Base-by-base conservation (phyloP, 202 grass and related monocot genomes). In the Dendrocalamus latiflorus region DNA sequence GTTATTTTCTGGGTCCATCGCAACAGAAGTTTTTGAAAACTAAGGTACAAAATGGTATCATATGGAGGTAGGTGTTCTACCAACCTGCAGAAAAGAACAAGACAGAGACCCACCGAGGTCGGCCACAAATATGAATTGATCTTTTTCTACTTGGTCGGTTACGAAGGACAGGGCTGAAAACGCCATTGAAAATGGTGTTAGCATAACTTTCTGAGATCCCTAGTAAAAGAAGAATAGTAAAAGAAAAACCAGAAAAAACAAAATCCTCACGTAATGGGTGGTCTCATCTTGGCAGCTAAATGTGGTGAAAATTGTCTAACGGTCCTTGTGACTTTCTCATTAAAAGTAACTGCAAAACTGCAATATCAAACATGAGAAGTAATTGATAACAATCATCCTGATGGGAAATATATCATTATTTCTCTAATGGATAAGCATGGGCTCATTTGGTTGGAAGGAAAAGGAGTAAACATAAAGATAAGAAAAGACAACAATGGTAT, bases 261-360 rank as follows among this genome's bases (percentile, higher is more conserved):
- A 70, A 47, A 53, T 62, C 63, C 89, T 77, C 57, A 90, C 91
- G 64, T 87, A 71, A 93, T 88, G 1, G 93, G 93, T 72, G 96
- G 96, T 42, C 96, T 93, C 89, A 98, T 87, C 75, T 98, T 98
- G 84, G 91, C 89, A 91, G 96, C 96, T 83, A 98, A 86, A 85
- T 95, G 84, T 80, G 96, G 93, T 72, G 96, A 98, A 80, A 95
- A 85, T 22, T 91, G 93, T 56, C 91, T 86, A 15, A 95, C 74
- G 0, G 85, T 93, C 81, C 93, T 76, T 65, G 91, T 95, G 62
- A 95, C 87, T 82, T 95, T 95, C 71, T 99, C 93, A 62, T 93
- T 95, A 68, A 99, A 99, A 89, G 89, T 88, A 64, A 95, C 87
- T 47, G 91, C 93, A 74, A 98, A 95, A 16, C 96, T 98, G 93